A percentile compares a stretch with the other conserved stretches of the same genome.
phyloP scores from a whole-genome alignment of 116 monocot genomes.

The Trichopus zeylanicus region DNA sequence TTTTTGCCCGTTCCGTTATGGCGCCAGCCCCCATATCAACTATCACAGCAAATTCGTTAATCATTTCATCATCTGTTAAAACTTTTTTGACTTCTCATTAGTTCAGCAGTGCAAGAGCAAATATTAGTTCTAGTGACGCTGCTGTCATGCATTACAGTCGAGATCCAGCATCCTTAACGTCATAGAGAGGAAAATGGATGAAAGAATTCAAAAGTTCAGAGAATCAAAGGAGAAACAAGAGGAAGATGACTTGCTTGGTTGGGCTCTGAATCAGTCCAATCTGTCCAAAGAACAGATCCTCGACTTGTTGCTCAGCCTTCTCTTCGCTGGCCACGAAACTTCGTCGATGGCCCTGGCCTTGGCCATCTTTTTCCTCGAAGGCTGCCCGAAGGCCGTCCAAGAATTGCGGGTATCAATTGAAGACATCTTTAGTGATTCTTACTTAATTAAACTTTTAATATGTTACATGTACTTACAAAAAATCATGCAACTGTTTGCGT shows the following conservation, averaged over 20 bases:
- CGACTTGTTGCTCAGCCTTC: conserved; percentile 76
- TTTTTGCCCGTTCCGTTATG: too few species aligned
- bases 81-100: too few species aligned
- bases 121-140: too few species aligned
- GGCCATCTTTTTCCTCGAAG: conserved; percentile 59
- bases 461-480: neutral
- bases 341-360: conserved; percentile 59
- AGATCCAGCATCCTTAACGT: conserved; percentile 54
- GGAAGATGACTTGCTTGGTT: conserved; percentile 67
- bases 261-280: conserved; percentile 61
- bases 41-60: too few species aligned
- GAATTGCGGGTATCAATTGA: conserved; percentile 69
- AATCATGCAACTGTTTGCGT: neutral
- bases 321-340: conserved; percentile 91
- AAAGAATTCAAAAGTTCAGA: conserved; percentile 18
- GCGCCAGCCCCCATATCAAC: too few species aligned
- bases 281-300: conserved; percentile 77
- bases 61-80: too few species aligned
- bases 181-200: conserved; percentile 65
- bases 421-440: too few species aligned
- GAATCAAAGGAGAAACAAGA: neutral
- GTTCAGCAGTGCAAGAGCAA: too few species aligned
- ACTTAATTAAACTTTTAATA: too few species aligned
- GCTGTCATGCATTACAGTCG: too few species aligned
- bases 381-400: conserved; percentile 46